Evolutionary conservation across 2,329 filamentous ascomycete species (phyloP).

Genomic region (Penicillium sp.): DNA sequence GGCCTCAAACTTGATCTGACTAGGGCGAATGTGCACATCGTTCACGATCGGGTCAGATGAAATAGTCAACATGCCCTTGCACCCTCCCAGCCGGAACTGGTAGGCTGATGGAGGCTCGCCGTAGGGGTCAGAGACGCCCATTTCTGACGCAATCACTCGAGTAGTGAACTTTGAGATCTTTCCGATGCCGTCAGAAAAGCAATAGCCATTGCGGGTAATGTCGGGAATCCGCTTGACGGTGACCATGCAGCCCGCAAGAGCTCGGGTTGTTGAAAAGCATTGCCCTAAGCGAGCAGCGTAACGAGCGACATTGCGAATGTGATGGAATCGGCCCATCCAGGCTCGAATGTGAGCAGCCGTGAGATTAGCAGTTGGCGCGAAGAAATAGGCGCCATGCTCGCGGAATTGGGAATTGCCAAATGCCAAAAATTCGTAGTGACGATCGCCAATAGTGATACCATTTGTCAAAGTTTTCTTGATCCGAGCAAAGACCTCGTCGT

Average conservation of each 20-base stretch:
- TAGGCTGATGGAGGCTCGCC: slow-evolving; percentile 73
- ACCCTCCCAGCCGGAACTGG: slow-evolving; percentile 90
- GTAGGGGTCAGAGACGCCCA: slow-evolving; percentile 59
- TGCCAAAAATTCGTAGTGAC: slow-evolving; percentile 84
- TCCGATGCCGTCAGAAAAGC: slow-evolving; percentile 90
- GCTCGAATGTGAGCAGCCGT: slow-evolving; percentile 74
- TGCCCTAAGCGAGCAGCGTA: slow-evolving; percentile 87
- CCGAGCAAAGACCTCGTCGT: slow-evolving; percentile 72
- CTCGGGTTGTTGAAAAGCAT: slow-evolving; percentile 90
- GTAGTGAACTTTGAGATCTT: slow-evolving; percentile 83
- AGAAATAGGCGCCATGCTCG: slow-evolving; percentile 91
- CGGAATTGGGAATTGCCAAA: slow-evolving; percentile 95
- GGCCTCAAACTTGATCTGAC: slow-evolving; percentile 83
- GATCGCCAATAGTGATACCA: slow-evolving; percentile 79
- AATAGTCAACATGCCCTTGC: slow-evolving; percentile 82
- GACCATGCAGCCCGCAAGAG: slow-evolving; percentile 65
- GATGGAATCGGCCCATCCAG: slow-evolving; percentile 83
- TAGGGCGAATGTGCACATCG: slow-evolving; percentile 76
- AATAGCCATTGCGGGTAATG: slow-evolving; percentile 66
- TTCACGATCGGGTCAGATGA: slow-evolving; percentile 67
- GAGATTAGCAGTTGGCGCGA: slow-evolving; percentile 67
- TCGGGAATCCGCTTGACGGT: slow-evolving; percentile 65
- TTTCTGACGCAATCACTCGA: slow-evolving; percentile 69
- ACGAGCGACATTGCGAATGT: slow-evolving; percentile 84
- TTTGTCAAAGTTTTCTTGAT: slow-evolving; percentile 71